Conservation (phyloP, 2,329 filamentous ascomycete species). For the Rasamsonia emersonii region DNA sequence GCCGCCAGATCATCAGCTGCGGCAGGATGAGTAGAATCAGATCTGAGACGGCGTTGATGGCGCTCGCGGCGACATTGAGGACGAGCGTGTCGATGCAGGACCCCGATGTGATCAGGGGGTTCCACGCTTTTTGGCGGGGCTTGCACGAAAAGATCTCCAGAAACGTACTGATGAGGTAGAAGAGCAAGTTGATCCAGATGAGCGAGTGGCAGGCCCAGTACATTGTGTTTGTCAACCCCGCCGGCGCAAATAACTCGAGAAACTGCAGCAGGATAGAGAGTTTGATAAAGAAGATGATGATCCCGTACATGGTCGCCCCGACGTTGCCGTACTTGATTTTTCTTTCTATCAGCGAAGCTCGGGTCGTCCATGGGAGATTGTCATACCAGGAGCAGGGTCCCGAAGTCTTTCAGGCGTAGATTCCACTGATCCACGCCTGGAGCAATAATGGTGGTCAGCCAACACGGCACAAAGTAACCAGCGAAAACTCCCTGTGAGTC, state of each 20-base stretch:
- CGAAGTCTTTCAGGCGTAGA: neutral
- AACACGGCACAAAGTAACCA: no score
- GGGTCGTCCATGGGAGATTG: neutral
- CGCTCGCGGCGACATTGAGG: neutral
- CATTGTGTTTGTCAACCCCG: neutral
- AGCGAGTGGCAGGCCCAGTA: neutral
- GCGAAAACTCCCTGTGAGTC: no score
- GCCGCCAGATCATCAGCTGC: neutral
- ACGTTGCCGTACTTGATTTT: constrained; percentile 1
- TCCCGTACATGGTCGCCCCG: constrained; percentile 1
- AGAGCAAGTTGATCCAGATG: neutral
- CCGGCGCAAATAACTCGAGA: neutral
- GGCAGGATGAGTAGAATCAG: neutral
- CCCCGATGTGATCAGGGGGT: neutral
- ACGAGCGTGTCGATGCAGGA: neutral
- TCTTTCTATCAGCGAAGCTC: neutral
- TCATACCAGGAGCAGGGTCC: neutral
- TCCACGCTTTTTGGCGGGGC: neutral
- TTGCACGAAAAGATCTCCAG: constrained; percentile 1
- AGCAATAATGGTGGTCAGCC: neutral
- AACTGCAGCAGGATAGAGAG: neutral
- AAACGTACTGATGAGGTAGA: constrained; percentile 1
- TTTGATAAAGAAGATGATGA: constrained; percentile 1
- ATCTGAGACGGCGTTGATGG: neutral
- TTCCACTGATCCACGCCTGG: constrained; percentile 2